Evolutionary conservation across 805 yeast genomes (phyloP).

Genomic region (Ogataea trehaloabstinens): DNA sequence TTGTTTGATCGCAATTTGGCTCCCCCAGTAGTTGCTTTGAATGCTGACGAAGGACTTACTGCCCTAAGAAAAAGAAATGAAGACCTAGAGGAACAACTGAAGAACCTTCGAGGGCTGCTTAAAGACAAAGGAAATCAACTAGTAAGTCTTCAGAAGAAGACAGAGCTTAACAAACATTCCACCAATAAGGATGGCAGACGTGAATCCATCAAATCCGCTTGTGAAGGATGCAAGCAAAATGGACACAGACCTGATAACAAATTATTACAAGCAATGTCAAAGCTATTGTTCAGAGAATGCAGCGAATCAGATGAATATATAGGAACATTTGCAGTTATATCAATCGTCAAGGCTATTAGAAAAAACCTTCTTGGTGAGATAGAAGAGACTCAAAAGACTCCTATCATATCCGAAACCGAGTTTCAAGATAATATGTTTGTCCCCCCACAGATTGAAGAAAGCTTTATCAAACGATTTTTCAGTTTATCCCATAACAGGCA

Average conservation of each 20-base stretch:
- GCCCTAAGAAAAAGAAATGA: conserved; percentile 3
- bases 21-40: not conserved
- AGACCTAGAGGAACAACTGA: conserved; percentile 3
- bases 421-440: conserved; percentile 11
- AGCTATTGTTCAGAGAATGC: conserved; percentile 11
- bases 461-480: conserved; percentile 14
- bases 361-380: conserved; percentile 15
- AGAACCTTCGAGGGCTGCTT: not conserved
- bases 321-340: conserved; percentile 24
- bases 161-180: conserved; percentile 1
- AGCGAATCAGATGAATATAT: conserved; percentile 20
- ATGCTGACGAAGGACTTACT: not conserved
- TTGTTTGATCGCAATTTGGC: conserved; percentile 5
- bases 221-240: not conserved
- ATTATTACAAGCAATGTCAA: conserved; percentile 11
- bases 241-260: conserved; percentile 2
- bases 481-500: conserved; percentile 19
- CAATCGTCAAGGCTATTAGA: conserved; percentile 22
- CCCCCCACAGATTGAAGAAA: conserved; percentile 15
- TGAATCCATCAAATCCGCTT: too few species aligned
- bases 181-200: not conserved
- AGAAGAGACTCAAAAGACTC: conserved; percentile 7
- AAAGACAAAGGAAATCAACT: conserved; percentile 3
- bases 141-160: not conserved
- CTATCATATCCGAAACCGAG: conserved; percentile 11